Base-by-base conservation (phyloP, 2,329 filamentous ascomycete species). In the Tricladium varicosporioides region DNA sequence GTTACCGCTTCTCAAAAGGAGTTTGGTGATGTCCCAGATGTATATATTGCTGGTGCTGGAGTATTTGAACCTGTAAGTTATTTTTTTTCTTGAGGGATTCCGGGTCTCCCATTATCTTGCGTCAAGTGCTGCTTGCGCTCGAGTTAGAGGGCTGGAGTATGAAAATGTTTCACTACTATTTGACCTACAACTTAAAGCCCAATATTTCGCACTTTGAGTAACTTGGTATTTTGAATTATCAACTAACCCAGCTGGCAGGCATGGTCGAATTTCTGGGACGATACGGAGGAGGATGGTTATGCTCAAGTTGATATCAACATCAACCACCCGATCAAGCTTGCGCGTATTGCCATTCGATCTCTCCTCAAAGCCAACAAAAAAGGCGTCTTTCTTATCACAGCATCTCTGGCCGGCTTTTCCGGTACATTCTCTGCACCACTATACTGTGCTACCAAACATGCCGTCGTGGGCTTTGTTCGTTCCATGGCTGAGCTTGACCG, bases 321-420 rank as follows among this genome's bases (percentile, higher is more conserved):
- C 15, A 67, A 68, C 47, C 73, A 75, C 57, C 72, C 72, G 2
- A 67, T 74, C 27, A 74, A 75, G 56, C 64, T 75, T n/a, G 69
- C 73, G 0, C 63, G 73, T 2, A 71, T 75, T 31, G 72, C 70
- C 7, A 71, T 75, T 50, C 61, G 67, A 1, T 63, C 61, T 13
- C 60, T 69, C n/a, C 58, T 72, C 1, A 49, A 58, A 1, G 63
- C 63, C 1, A 65, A 71, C 22, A 74, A 74, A 60, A 70, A 69
- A 47, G 71, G 71, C 16, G 71, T 74, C 1, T 64, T 75, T 2
- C 47, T 73, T 8, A 62, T 72, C 18, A 60, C 72, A 1, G 62
- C 71, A 1, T 71, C 67, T 9, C 48, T 70, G 0, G 71, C 72
- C 0, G 74, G 73, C 1, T 64, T 71, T 18, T 16, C 40, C 16